A percentile compares a stretch with the other conserved stretches of the same genome.
phyloP scores from a whole-genome alignment of 768 basidiomycete species.

The Grammothele lineata region DNA sequence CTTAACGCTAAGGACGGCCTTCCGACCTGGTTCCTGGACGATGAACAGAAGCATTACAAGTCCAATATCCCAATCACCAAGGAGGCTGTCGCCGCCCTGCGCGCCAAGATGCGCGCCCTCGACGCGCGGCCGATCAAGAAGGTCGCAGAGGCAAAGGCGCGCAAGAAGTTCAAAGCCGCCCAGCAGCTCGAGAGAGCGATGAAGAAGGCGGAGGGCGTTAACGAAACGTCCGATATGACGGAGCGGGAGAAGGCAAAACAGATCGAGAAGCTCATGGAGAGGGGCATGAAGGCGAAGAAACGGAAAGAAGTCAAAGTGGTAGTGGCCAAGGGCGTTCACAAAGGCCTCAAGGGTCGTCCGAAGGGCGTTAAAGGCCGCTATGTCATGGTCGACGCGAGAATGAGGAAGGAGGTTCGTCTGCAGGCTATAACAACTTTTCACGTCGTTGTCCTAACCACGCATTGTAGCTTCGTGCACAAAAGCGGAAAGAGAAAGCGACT shows the following conservation, averaged over 20 bases:
- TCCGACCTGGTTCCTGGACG: conserved; percentile 96
- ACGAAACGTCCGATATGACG: conserved; percentile 82
- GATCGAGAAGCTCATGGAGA: conserved; percentile 88
- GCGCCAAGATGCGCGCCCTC: conserved; percentile 87
- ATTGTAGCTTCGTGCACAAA: conserved; percentile 73
- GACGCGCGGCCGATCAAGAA: conserved; percentile 99
- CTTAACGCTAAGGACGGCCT: conserved; percentile 89
- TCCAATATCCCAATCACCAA: conserved; percentile 95
- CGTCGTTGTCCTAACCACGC: background rate
- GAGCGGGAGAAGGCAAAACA: conserved; percentile 93
- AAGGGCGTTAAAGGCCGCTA: conserved; percentile 96
- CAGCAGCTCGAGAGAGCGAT: conserved; percentile 86
- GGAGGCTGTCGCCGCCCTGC: conserved; percentile 82
- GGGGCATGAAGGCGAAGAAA: conserved; percentile 61
- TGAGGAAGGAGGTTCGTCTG: conserved; percentile 89
- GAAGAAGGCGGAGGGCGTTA: conserved; percentile 95
- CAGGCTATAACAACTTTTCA: no score
- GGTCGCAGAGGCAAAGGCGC: conserved; percentile 95
- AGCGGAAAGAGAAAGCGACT: conserved; percentile 70
- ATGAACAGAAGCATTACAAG: conserved; percentile 91
- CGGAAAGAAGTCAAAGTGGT: conserved; percentile 81
- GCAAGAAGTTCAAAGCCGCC: conserved; percentile 89
- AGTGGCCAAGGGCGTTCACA: conserved; percentile 88
- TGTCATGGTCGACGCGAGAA: conserved; percentile 89
- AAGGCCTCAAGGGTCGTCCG: conserved; percentile 87